A percentile compares a stretch with the other conserved stretches of the same genome.
These are phyloP conservation scores for Chaetomium sp. DNA, from an alignment of 2,329 filamentous ascomycete genomes.

Conservation along the genomic window DNA sequence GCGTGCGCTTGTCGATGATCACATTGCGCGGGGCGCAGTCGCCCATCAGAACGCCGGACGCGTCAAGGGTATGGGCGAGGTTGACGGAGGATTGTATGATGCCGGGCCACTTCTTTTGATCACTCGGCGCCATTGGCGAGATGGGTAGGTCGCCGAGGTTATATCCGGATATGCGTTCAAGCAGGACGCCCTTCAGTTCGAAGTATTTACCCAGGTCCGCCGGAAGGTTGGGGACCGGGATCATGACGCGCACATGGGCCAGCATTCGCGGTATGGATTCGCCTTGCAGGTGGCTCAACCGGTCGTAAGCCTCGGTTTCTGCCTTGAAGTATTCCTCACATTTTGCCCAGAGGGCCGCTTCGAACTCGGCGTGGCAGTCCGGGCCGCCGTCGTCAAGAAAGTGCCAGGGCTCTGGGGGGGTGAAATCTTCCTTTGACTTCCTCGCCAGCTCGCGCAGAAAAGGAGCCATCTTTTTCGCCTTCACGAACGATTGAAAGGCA, in stretches of 20 bases:
- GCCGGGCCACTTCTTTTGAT: neutral
- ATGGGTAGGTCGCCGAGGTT: neutral
- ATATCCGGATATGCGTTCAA: neutral
- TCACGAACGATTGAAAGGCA: slow-evolving; percentile 5
- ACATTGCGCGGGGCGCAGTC: slow-evolving; percentile 5
- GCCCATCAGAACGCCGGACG: neutral
- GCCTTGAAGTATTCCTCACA: slow-evolving; percentile 2
- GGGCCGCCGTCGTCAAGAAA: neutral
- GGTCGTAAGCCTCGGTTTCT: slow-evolving; percentile 11
- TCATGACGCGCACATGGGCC: slow-evolving; percentile 7
- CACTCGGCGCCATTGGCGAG: neutral
- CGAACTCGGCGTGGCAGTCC: neutral
- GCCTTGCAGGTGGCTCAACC: slow-evolving; percentile 3
- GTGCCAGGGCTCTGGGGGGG: neutral
- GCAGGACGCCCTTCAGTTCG: slow-evolving; percentile 3
- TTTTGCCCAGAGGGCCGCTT: slow-evolving; percentile 5
- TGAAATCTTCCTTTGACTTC: neutral
- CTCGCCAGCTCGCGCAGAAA: neutral
- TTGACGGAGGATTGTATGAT: slow-evolving; percentile 3
- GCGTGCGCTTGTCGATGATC: neutral
- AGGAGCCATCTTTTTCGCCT: neutral
- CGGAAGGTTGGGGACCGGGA: neutral
- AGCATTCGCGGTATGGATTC: slow-evolving; percentile 7
- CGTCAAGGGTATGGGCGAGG: neutral
- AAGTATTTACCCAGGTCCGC: neutral